Evolutionary conservation across 441 rosid species (phyloP), one percentile per base, ranked within the genome.

Genomic region (Croton setiger): DNA sequence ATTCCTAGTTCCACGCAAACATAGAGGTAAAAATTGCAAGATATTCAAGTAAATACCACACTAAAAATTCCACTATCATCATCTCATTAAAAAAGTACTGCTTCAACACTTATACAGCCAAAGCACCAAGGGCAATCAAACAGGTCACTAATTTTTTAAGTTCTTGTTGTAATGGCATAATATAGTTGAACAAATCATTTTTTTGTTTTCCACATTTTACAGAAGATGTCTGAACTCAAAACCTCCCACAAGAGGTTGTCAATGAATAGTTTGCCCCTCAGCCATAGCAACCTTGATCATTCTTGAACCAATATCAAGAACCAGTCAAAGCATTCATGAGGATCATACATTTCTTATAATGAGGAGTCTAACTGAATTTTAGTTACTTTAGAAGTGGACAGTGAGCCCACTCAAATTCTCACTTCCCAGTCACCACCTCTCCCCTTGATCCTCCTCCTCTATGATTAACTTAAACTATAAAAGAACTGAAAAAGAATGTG

Each of bases 271-370:
- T 52, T 20, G 31, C 20, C 7, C 8, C 20, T 18, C 4, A 52
- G 31, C 56, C 11, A 20, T 5, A 43, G 63, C 33, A 67, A 56
- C 54, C 54, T 23, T 48, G 18, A 47, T 63, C 56, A 39, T 63
- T 35, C 58, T 64, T 55, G 45, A 20, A 59, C 23, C 18, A 15
- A 33, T 14, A 20, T 49, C 60, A 52, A 41, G 37, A 43, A 56
- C 53, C 63, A 56, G 5, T 62, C 15, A 35, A 1, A 43, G 54
- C 43, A 64, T 15, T 31, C 33, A n/a, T 7, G 36, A 13, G 3
- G 48, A 52, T 37, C 49, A 53, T 11, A 52, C 4, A 23, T 14
- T 21, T 17, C 21, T 39, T 9, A 6, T 39, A 9, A 39, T 9
- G 10, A 39, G 41, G 7, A 37, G 7, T 39, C 43, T 39, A 1